Conservation (phyloP, 2,329 filamentous ascomycete species). For the Pseudogymnoascus pannorum region DNA sequence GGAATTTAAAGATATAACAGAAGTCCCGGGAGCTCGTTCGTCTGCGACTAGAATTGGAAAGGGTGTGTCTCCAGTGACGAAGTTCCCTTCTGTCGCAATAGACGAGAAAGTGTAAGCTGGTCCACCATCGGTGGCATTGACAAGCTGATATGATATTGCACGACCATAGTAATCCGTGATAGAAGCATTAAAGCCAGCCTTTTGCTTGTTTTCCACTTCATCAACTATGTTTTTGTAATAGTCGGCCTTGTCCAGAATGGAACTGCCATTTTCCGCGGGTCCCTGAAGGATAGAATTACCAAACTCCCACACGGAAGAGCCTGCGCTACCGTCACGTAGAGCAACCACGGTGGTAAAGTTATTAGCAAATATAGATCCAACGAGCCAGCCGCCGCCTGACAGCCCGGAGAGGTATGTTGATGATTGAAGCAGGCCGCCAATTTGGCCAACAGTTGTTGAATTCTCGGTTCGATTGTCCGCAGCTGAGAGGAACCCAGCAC, state of each 20-base stretch:
- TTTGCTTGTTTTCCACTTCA: slow-evolving; percentile 51
- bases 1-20: slow-evolving; percentile 57
- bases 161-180: slow-evolving; percentile 88
- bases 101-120: slow-evolving; percentile 77
- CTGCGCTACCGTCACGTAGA: slow-evolving; percentile 11
- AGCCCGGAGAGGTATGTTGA: slow-evolving; percentile 16
- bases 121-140: slow-evolving; percentile 68
- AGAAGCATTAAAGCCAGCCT: slow-evolving; percentile 60
- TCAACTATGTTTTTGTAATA: slow-evolving; percentile 57
- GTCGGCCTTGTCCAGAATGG: slow-evolving; percentile 45
- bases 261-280: slow-evolving; percentile 43
- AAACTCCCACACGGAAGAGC: slow-evolving; percentile 10
- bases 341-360: slow-evolving; percentile 11
- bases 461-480: slow-evolving; percentile 12
- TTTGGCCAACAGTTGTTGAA: slow-evolving; percentile 11
- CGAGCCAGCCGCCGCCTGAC: slow-evolving; percentile 16
- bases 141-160: slow-evolving; percentile 73
- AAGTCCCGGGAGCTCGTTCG: slow-evolving; percentile 54
- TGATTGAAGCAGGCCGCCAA: slow-evolving; percentile 15
- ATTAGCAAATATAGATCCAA: slow-evolving; percentile 15
- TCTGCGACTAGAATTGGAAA: slow-evolving; percentile 69
- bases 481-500: slow-evolving; percentile 13
- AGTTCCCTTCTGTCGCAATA: slow-evolving; percentile 55
- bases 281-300: slow-evolving; percentile 14
- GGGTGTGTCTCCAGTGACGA: slow-evolving; percentile 56